Percentiles rank a stretch among this genome's conserved stretches.
Conservation (phyloP, 345 rosid genomes). For the Euphorbia pulcherrima region DNA sequence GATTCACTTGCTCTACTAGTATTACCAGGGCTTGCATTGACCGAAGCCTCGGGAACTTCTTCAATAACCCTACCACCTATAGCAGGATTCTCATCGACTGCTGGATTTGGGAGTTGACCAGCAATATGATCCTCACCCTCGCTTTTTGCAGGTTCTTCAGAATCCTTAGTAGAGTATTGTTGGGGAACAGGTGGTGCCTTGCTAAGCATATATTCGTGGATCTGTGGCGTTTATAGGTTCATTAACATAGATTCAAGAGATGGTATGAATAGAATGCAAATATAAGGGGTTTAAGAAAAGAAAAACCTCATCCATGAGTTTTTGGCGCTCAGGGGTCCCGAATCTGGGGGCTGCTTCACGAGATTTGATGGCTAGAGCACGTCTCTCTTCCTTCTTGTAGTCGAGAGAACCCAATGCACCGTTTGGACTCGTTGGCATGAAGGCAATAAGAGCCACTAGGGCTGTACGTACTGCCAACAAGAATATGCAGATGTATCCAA, state of each 20-base stretch:
- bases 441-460: constrained; percentile 84
- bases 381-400: constrained; percentile 86
- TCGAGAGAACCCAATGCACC: constrained; percentile 95
- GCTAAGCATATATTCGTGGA: constrained; percentile 81
- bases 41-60: constrained; percentile 39
- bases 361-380: constrained; percentile 72
- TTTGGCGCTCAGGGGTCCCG: constrained; percentile 81
- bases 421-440: constrained; percentile 92
- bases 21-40: constrained; percentile 28
- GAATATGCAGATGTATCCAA: not conserved
- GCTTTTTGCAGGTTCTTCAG: constrained; percentile 20
- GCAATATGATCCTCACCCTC: constrained; percentile 27
- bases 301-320: constrained; percentile 75
- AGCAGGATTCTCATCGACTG: constrained; percentile 14
- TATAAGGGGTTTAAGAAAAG: not conserved
- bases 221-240: constrained; percentile 39
- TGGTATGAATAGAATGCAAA: not conserved
- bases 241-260: not conserved
- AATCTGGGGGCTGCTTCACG: constrained; percentile 76
- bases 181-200: constrained; percentile 69
- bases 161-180: constrained; percentile 22
- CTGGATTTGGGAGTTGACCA: constrained; percentile 25
- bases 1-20: constrained; percentile 26
- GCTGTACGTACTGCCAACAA: constrained; percentile 85
- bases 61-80: constrained; percentile 42